These are phyloP conservation scores for Candida incommunis DNA, from an alignment of 805 yeast genomes.

Conservation along the genomic window DNA sequence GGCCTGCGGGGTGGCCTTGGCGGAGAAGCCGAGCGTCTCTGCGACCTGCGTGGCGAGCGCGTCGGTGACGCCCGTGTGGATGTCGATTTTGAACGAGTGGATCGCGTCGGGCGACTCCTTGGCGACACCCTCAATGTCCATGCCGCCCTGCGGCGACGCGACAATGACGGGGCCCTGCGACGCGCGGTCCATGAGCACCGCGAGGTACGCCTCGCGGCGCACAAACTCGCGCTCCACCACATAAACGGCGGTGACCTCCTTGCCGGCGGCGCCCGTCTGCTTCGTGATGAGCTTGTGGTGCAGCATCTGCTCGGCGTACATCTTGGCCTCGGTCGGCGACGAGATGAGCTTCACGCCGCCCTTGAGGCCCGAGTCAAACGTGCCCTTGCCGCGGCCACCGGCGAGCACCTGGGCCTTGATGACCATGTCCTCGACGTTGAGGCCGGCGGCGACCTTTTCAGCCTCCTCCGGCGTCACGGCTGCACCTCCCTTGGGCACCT, in stretches of 20 bases:
- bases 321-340: slow-evolving; percentile 74
- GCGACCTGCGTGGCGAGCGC: slow-evolving; percentile 66
- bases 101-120: slow-evolving; percentile 81
- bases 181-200: slow-evolving; percentile 88
- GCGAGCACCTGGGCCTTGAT: slow-evolving; percentile 97
- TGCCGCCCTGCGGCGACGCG: slow-evolving; percentile 97
- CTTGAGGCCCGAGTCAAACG: slow-evolving; percentile 86
- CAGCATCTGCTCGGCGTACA: slow-evolving; percentile 79
- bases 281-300: slow-evolving; percentile 89
- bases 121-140: slow-evolving; percentile 99
- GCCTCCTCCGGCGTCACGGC: slow-evolving; percentile 88
- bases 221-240: slow-evolving; percentile 91
- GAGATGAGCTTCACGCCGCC: slow-evolving; percentile 91
- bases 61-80: slow-evolving; percentile 68
- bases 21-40: slow-evolving; percentile 64
- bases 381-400: slow-evolving; percentile 99
- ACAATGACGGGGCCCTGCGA: slow-evolving; percentile 84
- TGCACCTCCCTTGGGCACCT: slow-evolving; percentile 83
- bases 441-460: slow-evolving; percentile 58
- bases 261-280: slow-evolving; percentile 96
- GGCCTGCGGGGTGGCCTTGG: slow-evolving; percentile 68
- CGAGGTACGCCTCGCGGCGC: slow-evolving; percentile 87
- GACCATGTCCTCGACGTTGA: slow-evolving; percentile 68
- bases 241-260: slow-evolving; percentile 92
- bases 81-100: slow-evolving; percentile 69